Evolutionary conservation across 768 basidiomycete genomes (phyloP).

Genomic region (Mycena floridula): DNA sequence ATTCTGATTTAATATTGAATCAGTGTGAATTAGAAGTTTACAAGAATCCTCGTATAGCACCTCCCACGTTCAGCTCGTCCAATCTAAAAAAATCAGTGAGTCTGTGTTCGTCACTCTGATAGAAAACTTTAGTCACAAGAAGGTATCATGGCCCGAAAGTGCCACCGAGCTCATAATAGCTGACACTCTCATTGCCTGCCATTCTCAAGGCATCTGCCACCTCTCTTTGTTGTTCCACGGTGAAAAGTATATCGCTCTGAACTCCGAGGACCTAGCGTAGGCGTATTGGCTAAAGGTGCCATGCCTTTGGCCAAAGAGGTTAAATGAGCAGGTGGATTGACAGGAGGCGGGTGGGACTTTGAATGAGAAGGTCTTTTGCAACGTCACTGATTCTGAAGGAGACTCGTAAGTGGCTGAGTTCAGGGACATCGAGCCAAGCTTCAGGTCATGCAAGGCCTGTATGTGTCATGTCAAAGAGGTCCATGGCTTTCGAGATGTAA

Average conservation of each 20-base stretch:
- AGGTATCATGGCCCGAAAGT: constrained; percentile 99
- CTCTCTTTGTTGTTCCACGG: constrained; percentile 96
- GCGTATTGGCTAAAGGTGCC: constrained; percentile 65
- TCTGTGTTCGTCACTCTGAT: too few relatives aligned
- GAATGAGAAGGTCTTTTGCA: constrained; percentile 42
- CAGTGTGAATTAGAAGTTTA: too few relatives aligned
- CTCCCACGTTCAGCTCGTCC: constrained; percentile 85
- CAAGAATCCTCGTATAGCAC: constrained; percentile 87
- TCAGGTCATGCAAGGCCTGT: constrained; percentile 65
- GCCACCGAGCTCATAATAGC: constrained; percentile 95
- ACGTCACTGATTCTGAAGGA: constrained; percentile 15
- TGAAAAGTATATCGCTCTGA: constrained; percentile 94
- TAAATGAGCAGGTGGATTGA: constrained; percentile 70
- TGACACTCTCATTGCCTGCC: constrained; percentile 83
- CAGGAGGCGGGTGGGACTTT: constrained; percentile 68
- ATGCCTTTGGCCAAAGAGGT: constrained; percentile 76
- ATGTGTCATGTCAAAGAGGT: constrained; percentile 91
- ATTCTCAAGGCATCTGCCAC: constrained; percentile 86
- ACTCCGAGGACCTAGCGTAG: constrained; percentile 87
- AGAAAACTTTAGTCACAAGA: constrained; percentile 81
- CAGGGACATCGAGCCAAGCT: constrained; percentile 33
- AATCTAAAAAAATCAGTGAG: too few relatives aligned
- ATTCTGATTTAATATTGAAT: too few relatives aligned
- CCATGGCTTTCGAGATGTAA: constrained; percentile 99
- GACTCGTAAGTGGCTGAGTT: constrained; percentile 22